Evolutionary conservation across 352 stramenopile species (phyloP), one percentile per base, ranked within the genome.

Genomic region (Pythium myriotylum): DNA sequence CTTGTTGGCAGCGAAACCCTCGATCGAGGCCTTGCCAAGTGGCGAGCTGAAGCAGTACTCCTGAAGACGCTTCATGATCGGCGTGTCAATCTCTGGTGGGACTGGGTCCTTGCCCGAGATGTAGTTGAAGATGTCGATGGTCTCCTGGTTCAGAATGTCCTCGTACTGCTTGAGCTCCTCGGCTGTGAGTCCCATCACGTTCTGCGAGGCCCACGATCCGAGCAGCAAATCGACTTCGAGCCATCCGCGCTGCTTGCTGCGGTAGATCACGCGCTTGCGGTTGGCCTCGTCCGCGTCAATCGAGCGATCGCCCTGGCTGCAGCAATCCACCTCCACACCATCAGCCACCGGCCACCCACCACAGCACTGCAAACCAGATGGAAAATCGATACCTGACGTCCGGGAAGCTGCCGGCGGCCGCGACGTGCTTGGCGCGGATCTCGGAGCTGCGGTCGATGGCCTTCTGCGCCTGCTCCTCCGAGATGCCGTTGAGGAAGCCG

Each of bases 41-140:
- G 93, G 93, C 66, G 79, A 95, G 42, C 76, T 84, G 65, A 91
- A 84, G 32, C 82, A 93, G 82, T 95, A 98, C 50, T 84, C 79
- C 60, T 98, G 92, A 62, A 98, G 89, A 29, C 81, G 74, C 74
- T 98, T 87, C 64, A 98, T 94, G 52, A 98, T 79, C 33, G 87
- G 83, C 27, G 84, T 94, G 62, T 94, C 70, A n/a, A 96, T 62
- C 51, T 70, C 62, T 40, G 88, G 76, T 0, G 95, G 95, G 32
- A 97, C 73, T 56, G 79, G 55, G 56, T 83, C 84, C 66, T 97
- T 91, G 49, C 92, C 80, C 6, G 92, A 98, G 62, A 98, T 93
- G 60, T 98, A 95, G 76, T 98, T 99, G 81, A 98, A 99, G 71
- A 98, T 99, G 81, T 99, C 96, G 68, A 98, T 98, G 9, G 96